These are phyloP conservation scores for Evansstolkia leycettana DNA, from an alignment of 495 filamentous ascomycete genomes.

Conservation along the genomic window DNA sequence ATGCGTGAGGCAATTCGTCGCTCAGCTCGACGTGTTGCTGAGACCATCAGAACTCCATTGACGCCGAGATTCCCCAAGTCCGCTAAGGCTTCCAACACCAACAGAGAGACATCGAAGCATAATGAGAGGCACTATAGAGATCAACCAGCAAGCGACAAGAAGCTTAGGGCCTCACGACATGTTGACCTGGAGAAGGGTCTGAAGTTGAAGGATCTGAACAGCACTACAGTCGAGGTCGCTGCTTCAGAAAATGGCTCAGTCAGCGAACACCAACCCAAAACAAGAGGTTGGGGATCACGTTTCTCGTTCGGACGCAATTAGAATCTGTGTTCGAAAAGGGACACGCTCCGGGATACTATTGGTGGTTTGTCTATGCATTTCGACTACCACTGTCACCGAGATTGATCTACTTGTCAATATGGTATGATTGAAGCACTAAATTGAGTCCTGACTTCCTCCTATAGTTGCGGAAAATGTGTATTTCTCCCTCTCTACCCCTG, in stretches of 20 bases:
- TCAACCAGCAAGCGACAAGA: neutral
- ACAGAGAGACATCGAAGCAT: neutral
- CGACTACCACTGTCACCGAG: too few relatives aligned
- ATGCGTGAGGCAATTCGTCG: slow-evolving; percentile 33
- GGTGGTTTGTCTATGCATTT: too few relatives aligned
- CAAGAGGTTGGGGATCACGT: neutral
- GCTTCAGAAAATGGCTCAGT: neutral
- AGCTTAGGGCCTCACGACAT: neutral
- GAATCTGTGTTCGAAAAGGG: too few relatives aligned
- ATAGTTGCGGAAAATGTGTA: too few relatives aligned
- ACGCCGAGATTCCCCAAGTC: slow-evolving; percentile 11
- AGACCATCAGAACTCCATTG: slow-evolving; percentile 15
- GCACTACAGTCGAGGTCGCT: neutral
- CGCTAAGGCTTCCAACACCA: slow-evolving; percentile 1
- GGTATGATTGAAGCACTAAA: too few relatives aligned
- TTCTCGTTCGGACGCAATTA: neutral
- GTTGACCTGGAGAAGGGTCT: neutral
- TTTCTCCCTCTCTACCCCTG: too few relatives aligned
- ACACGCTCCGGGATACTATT: too few relatives aligned
- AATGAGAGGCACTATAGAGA: too few relatives aligned
- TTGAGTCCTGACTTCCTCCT: too few relatives aligned
- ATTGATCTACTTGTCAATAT: too few relatives aligned
- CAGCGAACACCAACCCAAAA: neutral
- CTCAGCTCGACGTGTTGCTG: slow-evolving; percentile 30
- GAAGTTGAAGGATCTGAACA: neutral